Evolutionary conservation across 2,329 filamentous ascomycete genomes (phyloP).

Genomic region (Blumeriella jaapii): DNA sequence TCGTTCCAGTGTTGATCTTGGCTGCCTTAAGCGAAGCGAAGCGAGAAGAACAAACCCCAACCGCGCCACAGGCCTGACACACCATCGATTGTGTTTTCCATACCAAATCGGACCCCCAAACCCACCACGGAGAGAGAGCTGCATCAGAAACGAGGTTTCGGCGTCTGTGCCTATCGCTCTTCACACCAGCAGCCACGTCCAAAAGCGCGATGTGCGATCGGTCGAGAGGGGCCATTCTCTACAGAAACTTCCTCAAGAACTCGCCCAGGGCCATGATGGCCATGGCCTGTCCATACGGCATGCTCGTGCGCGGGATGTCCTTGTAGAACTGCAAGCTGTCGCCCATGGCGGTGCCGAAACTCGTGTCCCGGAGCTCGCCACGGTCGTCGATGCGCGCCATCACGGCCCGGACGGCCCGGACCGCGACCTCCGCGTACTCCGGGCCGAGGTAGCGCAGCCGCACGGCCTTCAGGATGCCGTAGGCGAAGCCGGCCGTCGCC

Average conservation of each 20-base stretch:
- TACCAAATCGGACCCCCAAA: too few species aligned
- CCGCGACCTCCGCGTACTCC: slow-evolving; percentile 48
- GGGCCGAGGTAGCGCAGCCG: slow-evolving; percentile 56
- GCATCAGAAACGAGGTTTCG: too few species aligned
- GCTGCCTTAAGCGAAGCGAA: too few species aligned
- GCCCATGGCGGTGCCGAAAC: slow-evolving; percentile 73
- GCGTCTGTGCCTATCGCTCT: too few species aligned
- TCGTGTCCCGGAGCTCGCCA: slow-evolving; percentile 63
- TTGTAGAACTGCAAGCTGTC: slow-evolving; percentile 63
- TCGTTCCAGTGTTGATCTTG: too few species aligned
- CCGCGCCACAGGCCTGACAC: too few species aligned
- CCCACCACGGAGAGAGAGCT: too few species aligned
- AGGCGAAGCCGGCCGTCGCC: slow-evolving; percentile 71
- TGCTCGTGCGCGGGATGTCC: slow-evolving; percentile 63
- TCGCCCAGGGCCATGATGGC: slow-evolving; percentile 73
- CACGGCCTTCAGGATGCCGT: slow-evolving; percentile 64
- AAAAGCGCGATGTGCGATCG: too few species aligned
- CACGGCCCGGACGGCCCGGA: slow-evolving; percentile 56
- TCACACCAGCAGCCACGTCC: too few species aligned
- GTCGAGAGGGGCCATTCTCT: too few species aligned
- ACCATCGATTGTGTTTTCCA: too few species aligned
- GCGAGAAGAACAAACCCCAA: too few species aligned
- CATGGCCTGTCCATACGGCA: slow-evolving; percentile 81
- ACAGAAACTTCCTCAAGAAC: slow-evolving; percentile 47
- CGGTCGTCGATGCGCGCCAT: slow-evolving; percentile 51